Evolutionary conservation across 2,329 filamentous ascomycete species (phyloP), one percentile per base, ranked within the genome.

Genomic region (Neofusicoccum ribis): DNA sequence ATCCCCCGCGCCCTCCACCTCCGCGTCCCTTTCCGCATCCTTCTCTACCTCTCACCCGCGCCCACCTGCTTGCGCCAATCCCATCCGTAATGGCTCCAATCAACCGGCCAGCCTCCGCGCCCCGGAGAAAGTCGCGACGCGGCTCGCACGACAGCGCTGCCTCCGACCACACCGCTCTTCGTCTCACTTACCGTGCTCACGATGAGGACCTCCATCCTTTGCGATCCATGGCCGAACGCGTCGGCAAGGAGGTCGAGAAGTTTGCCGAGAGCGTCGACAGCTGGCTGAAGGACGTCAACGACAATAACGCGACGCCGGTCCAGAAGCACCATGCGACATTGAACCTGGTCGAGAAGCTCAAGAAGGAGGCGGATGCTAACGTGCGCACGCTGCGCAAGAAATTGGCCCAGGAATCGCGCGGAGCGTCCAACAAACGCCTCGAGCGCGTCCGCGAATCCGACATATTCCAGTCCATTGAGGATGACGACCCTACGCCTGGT

Each of bases 231-330:
- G 88, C 87, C 67, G 86, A 91, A 69, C 84, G 86, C 49, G 88
- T 91, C 37, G 90, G 91, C 59, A 87, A 89, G 67, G 92, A 97
- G 77, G 91, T 96, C 66, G 92, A 97, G 79, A 85, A 88, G 50
- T 97, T 97, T 74, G 93, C 93, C 43, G 89, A 91, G 73, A 86
- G 87, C 60, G 84, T 97, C 23, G 93, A 97, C 78, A 85, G 88
- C 63, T 94, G 93, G 76, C 71, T 76, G 43, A 50, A 54, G 20
- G 49, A 64, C 46, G 72, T 70, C 3, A 71, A 72, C 14, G 72
- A 72, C 15, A 72, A 71, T 31, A 71, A 73, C 8, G 71, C 67
- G 23, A 68, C 69, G 17, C 47, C 60, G 2, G 83, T 90, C 65
- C 83, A 87, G 66, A 82, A 82, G 69, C 94, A 92, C 77, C 78